phyloP scores from a whole-genome alignment of 345 rosid genomes.

The Moringa oleifera region DNA sequence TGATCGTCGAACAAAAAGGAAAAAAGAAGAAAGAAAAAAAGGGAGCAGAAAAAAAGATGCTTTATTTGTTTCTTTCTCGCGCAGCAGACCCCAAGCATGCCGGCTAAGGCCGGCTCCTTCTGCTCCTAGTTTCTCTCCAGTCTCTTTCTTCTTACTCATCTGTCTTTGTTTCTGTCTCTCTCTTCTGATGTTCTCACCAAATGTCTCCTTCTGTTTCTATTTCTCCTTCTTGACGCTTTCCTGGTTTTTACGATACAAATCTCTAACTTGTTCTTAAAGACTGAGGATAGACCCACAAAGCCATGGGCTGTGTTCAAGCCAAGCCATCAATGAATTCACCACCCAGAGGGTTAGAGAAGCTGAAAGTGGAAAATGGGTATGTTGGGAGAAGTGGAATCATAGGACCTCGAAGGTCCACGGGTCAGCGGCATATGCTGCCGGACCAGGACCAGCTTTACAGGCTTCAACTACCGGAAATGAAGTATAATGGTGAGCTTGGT shows the following conservation, averaged over 20 bases:
- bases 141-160: too few species aligned
- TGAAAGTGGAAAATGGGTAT: constrained; percentile 46
- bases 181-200: constrained; percentile 18
- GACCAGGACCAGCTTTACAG: constrained; percentile 12
- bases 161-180: constrained; percentile 11
- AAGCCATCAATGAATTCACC: constrained; percentile 32
- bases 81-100: constrained; percentile 22
- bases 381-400: constrained; percentile 8
- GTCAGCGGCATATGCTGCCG: constrained; percentile 30
- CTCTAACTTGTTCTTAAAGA: neutral
- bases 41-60: neutral
- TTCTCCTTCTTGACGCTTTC: constrained; percentile 5
- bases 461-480: constrained; percentile 9
- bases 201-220: constrained; percentile 15
- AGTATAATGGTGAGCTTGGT: constrained; percentile 10
- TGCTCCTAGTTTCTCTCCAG: constrained; percentile 5
- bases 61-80: neutral
- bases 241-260: neutral
- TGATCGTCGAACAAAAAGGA: neutral
- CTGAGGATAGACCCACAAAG: constrained; percentile 10
- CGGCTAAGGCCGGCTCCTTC: constrained; percentile 45
- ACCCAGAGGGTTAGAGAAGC: constrained; percentile 31
- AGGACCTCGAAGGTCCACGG: constrained; percentile 35
- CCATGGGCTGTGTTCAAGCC: constrained; percentile 53
- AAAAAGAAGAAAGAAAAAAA: neutral